These are phyloP conservation scores for Evansstolkia leycettana DNA, from an alignment of 495 filamentous ascomycete genomes.

Conservation along the genomic window DNA sequence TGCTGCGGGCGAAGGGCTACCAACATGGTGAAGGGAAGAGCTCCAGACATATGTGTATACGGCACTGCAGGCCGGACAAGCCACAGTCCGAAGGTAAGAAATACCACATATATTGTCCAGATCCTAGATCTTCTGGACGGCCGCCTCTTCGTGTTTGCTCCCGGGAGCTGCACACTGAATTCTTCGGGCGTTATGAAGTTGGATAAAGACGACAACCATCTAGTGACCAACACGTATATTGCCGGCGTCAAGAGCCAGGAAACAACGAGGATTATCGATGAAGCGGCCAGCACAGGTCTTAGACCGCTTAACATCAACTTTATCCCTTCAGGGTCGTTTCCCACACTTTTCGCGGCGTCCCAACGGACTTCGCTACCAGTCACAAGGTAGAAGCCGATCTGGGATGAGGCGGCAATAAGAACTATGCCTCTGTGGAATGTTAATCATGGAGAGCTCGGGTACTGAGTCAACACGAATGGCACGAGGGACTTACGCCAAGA, in stretches of 20 bases:
- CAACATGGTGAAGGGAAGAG: constrained; percentile 13
- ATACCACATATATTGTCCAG: constrained; percentile 4
- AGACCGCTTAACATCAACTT: constrained; percentile 15
- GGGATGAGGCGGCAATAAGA: constrained; percentile 9
- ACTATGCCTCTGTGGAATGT: constrained; percentile 5
- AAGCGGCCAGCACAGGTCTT: constrained; percentile 9
- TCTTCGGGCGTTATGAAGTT: not conserved
- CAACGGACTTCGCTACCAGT: constrained; percentile 17
- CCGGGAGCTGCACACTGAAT: constrained; percentile 3
- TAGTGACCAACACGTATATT: constrained; percentile 3
- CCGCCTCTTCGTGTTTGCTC: not conserved
- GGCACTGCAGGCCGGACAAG: constrained; percentile 13
- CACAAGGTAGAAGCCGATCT: constrained; percentile 13
- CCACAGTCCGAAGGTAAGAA: constrained; percentile 2
- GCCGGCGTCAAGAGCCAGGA: constrained; percentile 7
- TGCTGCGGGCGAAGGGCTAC: constrained; percentile 3
- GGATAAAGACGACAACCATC: constrained; percentile 7
- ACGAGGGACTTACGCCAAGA: constrained; percentile 6
- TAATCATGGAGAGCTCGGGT: not conserved
- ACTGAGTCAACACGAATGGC: too few relatives aligned
- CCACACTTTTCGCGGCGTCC: constrained; percentile 13
- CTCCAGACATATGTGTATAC: constrained; percentile 14
- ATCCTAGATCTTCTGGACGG: not conserved
- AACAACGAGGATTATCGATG: constrained; percentile 2
- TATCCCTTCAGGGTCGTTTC: constrained; percentile 11